phyloP scores from a whole-genome alignment of 208 protist species.

The Sergeia podlipaevii region DNA sequence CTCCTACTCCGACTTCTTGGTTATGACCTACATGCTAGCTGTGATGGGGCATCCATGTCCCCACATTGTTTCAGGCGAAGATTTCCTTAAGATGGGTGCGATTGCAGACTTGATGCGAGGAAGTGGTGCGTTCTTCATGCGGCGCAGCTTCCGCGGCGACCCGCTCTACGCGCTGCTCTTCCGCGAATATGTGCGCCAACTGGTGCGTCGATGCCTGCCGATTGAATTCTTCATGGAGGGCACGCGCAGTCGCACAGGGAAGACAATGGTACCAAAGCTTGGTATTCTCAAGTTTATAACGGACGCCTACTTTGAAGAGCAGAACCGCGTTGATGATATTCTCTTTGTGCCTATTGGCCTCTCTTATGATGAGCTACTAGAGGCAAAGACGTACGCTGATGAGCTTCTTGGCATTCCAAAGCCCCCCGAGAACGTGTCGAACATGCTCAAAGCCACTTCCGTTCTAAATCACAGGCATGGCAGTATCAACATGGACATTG shows the following conservation, averaged over 20 bases:
- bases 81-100: slow-evolving; percentile 76
- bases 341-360: slow-evolving; percentile 82
- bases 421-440: slow-evolving; percentile 67
- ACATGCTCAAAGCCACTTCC: slow-evolving; percentile 58
- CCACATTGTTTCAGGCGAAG: slow-evolving; percentile 86
- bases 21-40: slow-evolving; percentile 77
- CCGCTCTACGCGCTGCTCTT: slow-evolving; percentile 77
- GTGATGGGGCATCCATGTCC: slow-evolving; percentile 58
- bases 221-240: slow-evolving; percentile 92
- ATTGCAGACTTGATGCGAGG: slow-evolving; percentile 74
- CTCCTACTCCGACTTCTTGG: slow-evolving; percentile 89
- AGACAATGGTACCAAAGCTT: slow-evolving; percentile 83
- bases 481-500: slow-evolving; percentile 77
- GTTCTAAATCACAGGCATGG: slow-evolving; percentile 62
- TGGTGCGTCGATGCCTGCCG: slow-evolving; percentile 44
- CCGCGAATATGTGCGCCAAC: slow-evolving; percentile 75
- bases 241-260: slow-evolving; percentile 80
- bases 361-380: slow-evolving; percentile 89
- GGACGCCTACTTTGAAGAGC: slow-evolving; percentile 69
- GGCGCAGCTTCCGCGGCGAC: slow-evolving; percentile 76
- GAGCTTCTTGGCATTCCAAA: slow-evolving; percentile 88
- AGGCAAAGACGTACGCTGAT: slow-evolving; percentile 73
- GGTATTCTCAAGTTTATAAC: slow-evolving; percentile 89
- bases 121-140: slow-evolving; percentile 92
- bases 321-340: slow-evolving; percentile 63